These are phyloP conservation scores for Quercus phellos DNA, from an alignment of 331 rosid genomes.

Conservation along the genomic window DNA sequence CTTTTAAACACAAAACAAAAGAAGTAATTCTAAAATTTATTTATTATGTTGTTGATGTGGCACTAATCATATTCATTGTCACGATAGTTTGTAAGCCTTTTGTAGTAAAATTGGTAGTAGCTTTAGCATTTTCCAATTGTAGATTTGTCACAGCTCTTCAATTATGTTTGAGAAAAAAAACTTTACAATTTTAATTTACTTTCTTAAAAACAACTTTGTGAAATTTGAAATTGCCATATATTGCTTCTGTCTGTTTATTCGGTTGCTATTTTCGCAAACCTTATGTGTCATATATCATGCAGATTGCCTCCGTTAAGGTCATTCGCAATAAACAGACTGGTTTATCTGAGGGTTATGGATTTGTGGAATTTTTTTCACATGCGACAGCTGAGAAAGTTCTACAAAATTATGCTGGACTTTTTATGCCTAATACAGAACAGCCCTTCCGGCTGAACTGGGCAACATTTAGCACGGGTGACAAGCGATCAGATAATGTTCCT, in stretches of 20 bases:
- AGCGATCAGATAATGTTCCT: slow-evolving; percentile 78
- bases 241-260: not conserved
- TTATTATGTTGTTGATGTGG: no score
- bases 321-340: slow-evolving; percentile 90
- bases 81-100: no score
- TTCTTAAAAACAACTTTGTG: not conserved
- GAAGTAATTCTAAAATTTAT: no score
- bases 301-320: slow-evolving; percentile 78
- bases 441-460: slow-evolving; percentile 97
- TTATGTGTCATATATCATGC: slow-evolving; percentile 19
- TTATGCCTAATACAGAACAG: slow-evolving; percentile 85
- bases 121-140: not conserved
- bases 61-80: no score
- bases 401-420: slow-evolving; percentile 55
- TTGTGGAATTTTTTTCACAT: slow-evolving; percentile 77
- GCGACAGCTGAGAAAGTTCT: slow-evolving; percentile 79
- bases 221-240: not conserved
- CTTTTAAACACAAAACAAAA: no score
- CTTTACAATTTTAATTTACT: not conserved
- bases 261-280: not conserved
- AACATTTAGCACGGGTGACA: slow-evolving; percentile 79
- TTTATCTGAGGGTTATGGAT: slow-evolving; percentile 92
- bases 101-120: no score
- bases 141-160: not conserved
- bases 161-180: not conserved